These are phyloP conservation scores for Gremmenia infestans DNA, from an alignment of 2,329 filamentous ascomycete species.

Conservation along the genomic window DNA sequence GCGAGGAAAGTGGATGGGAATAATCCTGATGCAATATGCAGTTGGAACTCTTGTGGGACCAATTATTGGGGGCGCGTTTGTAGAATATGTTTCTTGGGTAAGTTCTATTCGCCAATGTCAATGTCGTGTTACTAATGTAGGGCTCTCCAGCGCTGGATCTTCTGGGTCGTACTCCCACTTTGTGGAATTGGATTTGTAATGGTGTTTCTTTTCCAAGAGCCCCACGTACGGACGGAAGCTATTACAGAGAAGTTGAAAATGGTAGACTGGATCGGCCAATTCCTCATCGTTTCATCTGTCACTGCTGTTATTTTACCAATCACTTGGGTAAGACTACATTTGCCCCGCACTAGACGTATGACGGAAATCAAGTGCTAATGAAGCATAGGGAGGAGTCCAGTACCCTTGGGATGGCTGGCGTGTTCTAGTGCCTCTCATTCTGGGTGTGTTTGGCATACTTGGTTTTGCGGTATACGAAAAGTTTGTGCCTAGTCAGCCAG, in stretches of 20 bases:
- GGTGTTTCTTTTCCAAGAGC: not conserved
- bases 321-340: conserved; percentile 38
- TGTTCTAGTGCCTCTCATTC: conserved; percentile 48
- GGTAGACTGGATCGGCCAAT: conserved; percentile 56
- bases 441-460: conserved; percentile 38
- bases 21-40: conserved; percentile 36
- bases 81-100: conserved; percentile 33
- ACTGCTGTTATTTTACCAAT: conserved; percentile 55
- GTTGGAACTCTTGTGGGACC: conserved; percentile 37
- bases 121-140: not conserved
- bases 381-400: conserved; percentile 48
- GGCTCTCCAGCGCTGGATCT: conserved; percentile 3
- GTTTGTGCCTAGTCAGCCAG: conserved; percentile 9
- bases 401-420: conserved; percentile 57
- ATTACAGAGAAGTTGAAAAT: conserved; percentile 32
- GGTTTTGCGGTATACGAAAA: conserved; percentile 36
- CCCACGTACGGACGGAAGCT: not conserved
- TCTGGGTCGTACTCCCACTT: conserved; percentile 1
- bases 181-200: not conserved
- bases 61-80: conserved; percentile 38
- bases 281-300: conserved; percentile 50
- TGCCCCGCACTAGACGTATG: not conserved
- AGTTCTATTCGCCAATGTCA: not conserved
- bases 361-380: not conserved
- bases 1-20: conserved; percentile 38